Evolutionary conservation across 2,329 filamentous ascomycete genomes (phyloP).

Genomic region (Diplodia mutila): DNA sequence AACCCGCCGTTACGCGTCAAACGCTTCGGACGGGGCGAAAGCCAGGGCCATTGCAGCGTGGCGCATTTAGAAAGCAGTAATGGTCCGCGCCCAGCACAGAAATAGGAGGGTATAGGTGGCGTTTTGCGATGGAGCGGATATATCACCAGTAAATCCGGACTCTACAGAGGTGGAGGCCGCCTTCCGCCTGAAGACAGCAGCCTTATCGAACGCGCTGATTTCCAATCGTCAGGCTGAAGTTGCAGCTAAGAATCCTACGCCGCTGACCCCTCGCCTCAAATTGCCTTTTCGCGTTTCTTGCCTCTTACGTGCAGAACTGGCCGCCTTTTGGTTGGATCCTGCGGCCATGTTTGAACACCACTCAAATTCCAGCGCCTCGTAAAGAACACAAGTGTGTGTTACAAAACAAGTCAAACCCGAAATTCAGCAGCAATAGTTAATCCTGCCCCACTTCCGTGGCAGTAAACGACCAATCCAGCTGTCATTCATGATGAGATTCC

Average conservation of each 20-base stretch:
- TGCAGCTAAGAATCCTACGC: neutral
- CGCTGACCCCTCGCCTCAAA: neutral
- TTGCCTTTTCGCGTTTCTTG: neutral
- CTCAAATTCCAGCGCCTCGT: no score
- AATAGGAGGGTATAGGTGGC: neutral
- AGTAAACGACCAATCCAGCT: neutral
- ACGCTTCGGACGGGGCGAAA: neutral
- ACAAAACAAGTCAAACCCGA: no score
- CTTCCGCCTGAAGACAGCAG: no score
- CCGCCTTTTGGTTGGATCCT: neutral
- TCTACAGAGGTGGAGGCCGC: no score
- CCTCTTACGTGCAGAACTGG: neutral
- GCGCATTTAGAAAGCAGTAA: neutral
- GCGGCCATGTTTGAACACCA: neutral
- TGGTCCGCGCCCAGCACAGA: neutral
- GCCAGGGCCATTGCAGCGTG: constrained; percentile 1
- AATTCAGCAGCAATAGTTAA: no score
- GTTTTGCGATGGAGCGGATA: neutral
- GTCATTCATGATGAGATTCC: neutral
- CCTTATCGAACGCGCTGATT: neutral
- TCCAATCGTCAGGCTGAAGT: neutral
- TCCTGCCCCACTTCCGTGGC: neutral
- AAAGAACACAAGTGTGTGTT: neutral
- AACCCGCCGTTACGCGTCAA: constrained; percentile 12
- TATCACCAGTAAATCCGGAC: constrained; percentile 8